Evolutionary conservation across 2,329 filamentous ascomycete genomes (phyloP), one percentile per base, ranked within the genome.

Genomic region (Beauveria sp.): DNA sequence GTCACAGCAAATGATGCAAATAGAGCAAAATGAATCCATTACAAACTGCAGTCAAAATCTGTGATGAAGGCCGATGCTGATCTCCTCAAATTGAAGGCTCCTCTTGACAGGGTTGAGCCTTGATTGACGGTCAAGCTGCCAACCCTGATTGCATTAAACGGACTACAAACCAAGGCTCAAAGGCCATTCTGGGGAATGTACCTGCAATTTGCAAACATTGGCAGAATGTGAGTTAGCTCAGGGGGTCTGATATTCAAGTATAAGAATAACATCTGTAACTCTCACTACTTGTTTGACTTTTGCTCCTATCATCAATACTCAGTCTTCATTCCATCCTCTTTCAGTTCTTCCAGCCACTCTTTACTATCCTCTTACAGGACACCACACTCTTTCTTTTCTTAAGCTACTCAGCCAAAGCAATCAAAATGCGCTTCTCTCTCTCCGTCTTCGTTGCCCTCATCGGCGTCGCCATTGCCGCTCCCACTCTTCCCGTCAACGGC

Each of bases 341-440:
- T 51, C 12, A 38, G n/a, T 52, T 38, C 28, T 5, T 26, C 50
- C 45, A 62, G 43, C 56, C 56, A 62, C 61, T 62, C 61, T 20
- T 62, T 60, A 53, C 6, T 43, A 51, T 62, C 60, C 60, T 62
- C 56, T 52, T 53, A 42, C 38, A 58, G 60, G 60, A 62, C 18
- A 50, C 46, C 47, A 61, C 60, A 58, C 60, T 58, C 60, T 14
- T 43, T 30, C 5, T 9, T 3, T 34, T 38, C 4, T 26, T 6
- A 47, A 54, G 14, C 34, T 34, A 51, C 8, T 9, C 20, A 20
- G 46, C 46, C 26, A 30, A 56, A 45, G 42, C 43, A 45, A 51
- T 45, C 59, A 66, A 63, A 3, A 68, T 68, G 66, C 66, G 64
- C 58, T 66, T 66, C 65, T 63, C 64, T 56, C 34, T 62, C 62